Evolutionary conservation across 129 eudicot genomes (phyloP), one percentile per base, ranked within the genome.

Genomic region (Dittrichia graveolens): DNA sequence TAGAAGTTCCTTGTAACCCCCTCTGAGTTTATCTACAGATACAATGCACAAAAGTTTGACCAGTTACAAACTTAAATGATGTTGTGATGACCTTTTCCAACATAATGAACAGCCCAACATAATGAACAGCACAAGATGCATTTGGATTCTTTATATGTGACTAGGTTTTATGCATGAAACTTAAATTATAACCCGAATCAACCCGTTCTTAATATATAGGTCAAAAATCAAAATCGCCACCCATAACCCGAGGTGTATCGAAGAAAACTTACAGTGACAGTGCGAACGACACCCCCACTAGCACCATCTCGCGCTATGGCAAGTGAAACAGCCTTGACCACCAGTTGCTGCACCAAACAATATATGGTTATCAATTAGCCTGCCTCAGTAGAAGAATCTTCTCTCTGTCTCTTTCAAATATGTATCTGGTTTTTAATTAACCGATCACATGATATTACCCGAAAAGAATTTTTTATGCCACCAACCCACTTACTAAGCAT

Each of bases 231-330:
- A 55, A 7, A 55, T 3, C 8, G 12, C 38, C 5, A 19, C 58
- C 1, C 24, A 13, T 55, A 55, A 55, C 12, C 63, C 8, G 14
- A 24, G 14, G 24, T 11, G 39, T n/a, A 34, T 42, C 1, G 7
- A 42, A 11, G 41, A 5, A 43, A 65, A 80, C 95, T 89, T 82
- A 92, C 96, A 41, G 82, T 92, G 69, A 92, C 98, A 34, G 98
- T 92, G 46, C 98, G 91, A 56, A 92, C 91, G 65, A 92, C 98
- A 16, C 98, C 98, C 35, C 98, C 98, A 74, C 98, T 92, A 52
- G 98, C 98, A 72, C 98, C 98, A 83, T 92, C 98, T 34, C 98
- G 89, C 62, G 98, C 98, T 65, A 92, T 92, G 43, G 98, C 98
- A 66, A 92, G 98, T 74, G 98, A 92, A 50, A 92, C 98, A 24